phyloP scores from a whole-genome alignment of 176 grass and related monocot species.

The Rhipidocladum racemiflorum region DNA sequence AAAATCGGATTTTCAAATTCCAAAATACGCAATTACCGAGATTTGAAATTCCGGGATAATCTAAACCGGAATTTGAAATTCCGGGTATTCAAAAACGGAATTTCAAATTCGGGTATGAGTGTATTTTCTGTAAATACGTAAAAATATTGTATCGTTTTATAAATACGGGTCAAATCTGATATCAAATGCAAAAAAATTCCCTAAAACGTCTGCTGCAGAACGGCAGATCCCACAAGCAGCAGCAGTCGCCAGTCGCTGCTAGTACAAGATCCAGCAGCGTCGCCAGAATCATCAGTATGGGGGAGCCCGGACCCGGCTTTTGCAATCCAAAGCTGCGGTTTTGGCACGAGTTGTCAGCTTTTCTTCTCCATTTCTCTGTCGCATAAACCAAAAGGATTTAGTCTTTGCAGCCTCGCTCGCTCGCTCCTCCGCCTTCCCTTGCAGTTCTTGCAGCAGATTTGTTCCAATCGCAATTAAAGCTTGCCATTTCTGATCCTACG shows the following conservation, averaged over 20 bases:
- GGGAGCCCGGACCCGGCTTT: no score
- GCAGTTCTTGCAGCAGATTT: background rate
- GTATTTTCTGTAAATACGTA: no score
- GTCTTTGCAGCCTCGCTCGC: background rate
- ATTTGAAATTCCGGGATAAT: no score
- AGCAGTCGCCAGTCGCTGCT: background rate
- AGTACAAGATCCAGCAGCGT: background rate
- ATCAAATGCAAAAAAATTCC: no score
- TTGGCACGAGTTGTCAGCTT: constrained; percentile 7
- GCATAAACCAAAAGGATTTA: background rate
- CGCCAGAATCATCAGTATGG: background rate
- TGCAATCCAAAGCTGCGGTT: background rate
- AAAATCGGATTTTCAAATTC: no score
- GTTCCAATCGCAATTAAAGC: background rate
- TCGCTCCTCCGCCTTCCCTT: background rate
- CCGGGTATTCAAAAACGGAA: no score
- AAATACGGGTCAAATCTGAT: no score
- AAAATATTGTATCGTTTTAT: no score
- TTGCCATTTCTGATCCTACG: background rate
- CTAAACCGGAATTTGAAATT: no score
- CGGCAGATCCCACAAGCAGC: background rate
- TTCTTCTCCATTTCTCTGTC: background rate
- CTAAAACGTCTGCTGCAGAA: background rate
- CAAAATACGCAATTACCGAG: no score
- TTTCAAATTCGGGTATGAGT: no score